Evolutionary conservation across 352 stramenopile genomes (phyloP).

Genomic region (Phytopythium sindhum): DNA sequence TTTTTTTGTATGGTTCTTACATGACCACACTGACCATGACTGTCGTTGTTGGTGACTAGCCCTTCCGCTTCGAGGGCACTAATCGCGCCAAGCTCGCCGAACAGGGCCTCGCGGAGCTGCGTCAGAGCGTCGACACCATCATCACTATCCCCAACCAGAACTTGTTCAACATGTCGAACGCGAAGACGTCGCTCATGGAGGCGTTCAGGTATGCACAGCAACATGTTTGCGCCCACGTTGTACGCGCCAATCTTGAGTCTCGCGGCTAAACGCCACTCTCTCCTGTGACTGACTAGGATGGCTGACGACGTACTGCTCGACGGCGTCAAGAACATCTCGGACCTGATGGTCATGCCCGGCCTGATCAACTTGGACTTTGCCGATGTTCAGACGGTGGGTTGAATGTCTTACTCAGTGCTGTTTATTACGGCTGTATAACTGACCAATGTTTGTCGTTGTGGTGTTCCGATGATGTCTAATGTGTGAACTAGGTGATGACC

Average conservation of each 20-base stretch:
- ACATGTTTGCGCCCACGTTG: neutral
- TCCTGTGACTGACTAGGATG: constrained; percentile 31
- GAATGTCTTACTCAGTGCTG: neutral
- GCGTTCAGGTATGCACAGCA: constrained; percentile 57
- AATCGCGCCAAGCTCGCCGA: constrained; percentile 80
- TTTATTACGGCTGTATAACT: neutral
- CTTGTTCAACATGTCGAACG: constrained; percentile 87
- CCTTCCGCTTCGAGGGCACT: constrained; percentile 82
- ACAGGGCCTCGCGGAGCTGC: constrained; percentile 70
- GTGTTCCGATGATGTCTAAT: too few relatives aligned
- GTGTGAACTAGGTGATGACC: constrained; percentile 60
- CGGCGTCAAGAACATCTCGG: constrained; percentile 87
- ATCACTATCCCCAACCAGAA: constrained; percentile 89
- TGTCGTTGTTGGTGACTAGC: constrained; percentile 24
- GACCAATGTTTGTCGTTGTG: neutral
- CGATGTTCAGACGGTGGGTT: constrained; percentile 76
- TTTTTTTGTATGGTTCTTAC: too few relatives aligned
- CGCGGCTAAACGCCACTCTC: neutral
- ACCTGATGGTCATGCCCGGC: constrained; percentile 87
- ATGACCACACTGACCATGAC: neutral
- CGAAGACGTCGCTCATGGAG: constrained; percentile 85
- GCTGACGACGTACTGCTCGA: constrained; percentile 84
- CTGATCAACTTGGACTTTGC: constrained; percentile 89
- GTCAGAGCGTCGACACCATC: constrained; percentile 86
- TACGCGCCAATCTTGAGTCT: neutral